Conservation (phyloP, 805 yeast species). For the Zygosaccharomyces lentus region DNA sequence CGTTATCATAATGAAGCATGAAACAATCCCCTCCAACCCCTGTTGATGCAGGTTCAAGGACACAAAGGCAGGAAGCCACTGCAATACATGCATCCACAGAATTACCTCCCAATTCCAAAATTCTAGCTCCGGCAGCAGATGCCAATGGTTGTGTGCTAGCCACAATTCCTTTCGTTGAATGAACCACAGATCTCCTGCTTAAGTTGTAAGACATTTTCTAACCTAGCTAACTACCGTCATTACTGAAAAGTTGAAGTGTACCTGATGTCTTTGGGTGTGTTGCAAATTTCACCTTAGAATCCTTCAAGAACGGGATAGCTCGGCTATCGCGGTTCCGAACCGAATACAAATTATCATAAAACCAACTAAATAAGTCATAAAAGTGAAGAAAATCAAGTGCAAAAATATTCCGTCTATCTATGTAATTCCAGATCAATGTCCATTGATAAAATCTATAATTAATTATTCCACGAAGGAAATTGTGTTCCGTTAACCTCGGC, state of each 20-base stretch:
- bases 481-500: slow-evolving; percentile 24
- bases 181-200: slow-evolving; percentile 14
- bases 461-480: slow-evolving; percentile 29
- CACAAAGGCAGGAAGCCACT: slow-evolving; percentile 50
- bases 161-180: slow-evolving; percentile 10
- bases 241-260: background rate
- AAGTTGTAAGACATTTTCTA: slow-evolving; percentile 12
- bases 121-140: slow-evolving; percentile 63
- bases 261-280: no score
- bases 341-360: background rate
- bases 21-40: slow-evolving; percentile 72
- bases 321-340: background rate
- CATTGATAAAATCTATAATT: slow-evolving; percentile 2
- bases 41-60: slow-evolving; percentile 56
- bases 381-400: background rate
- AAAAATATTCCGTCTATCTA: background rate
- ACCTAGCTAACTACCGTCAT: background rate
- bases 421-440: background rate
- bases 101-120: slow-evolving; percentile 69
- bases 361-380: background rate
- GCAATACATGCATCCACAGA: slow-evolving; percentile 64
- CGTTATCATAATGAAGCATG: slow-evolving; percentile 51
- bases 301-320: no score
- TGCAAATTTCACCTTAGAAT: background rate
- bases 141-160: slow-evolving; percentile 76